Evolutionary conservation across 2,329 filamentous ascomycete genomes (phyloP).

Genomic region (Aureobasidium melanogenum): DNA sequence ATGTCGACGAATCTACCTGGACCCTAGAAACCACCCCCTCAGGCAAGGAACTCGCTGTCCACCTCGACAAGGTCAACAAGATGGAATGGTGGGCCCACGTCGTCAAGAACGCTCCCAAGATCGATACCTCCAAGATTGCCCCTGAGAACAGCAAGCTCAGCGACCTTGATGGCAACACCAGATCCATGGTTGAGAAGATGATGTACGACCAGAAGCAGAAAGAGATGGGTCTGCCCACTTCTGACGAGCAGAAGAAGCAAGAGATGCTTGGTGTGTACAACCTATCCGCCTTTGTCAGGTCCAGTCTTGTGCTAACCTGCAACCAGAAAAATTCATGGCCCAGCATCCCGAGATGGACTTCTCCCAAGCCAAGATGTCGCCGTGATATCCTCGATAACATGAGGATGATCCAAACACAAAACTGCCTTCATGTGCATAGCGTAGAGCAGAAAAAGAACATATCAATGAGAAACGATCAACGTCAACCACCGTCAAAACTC

Average conservation of each 20-base stretch:
- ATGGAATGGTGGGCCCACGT: constrained; percentile 98
- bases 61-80: constrained; percentile 93
- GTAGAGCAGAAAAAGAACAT: not conserved
- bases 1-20: constrained; percentile 87
- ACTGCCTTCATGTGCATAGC: not conserved
- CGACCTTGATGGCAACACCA: constrained; percentile 89
- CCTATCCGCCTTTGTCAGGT: not conserved
- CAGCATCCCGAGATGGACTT: constrained; percentile 69
- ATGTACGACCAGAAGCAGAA: constrained; percentile 99
- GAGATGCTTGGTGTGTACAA: constrained; percentile 60
- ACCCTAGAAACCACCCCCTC: constrained; percentile 64
- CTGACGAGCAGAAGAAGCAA: constrained; percentile 90
- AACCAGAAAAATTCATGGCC: constrained; percentile 62
- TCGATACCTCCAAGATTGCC: constrained; percentile 90
- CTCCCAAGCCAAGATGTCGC: constrained; percentile 50
- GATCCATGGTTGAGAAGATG: constrained; percentile 99
- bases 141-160: constrained; percentile 87
- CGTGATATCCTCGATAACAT: not conserved
- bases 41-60: constrained; percentile 70
- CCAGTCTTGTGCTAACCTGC: not conserved
- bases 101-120: constrained; percentile 74
- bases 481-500: not conserved
- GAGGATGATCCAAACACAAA: not conserved
- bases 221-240: constrained; percentile 78
- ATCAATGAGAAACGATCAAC: constrained; percentile 3